phyloP scores from a whole-genome alignment of 1,284 basidiomycete genomes.

The Taiwanofungus camphoratus region DNA sequence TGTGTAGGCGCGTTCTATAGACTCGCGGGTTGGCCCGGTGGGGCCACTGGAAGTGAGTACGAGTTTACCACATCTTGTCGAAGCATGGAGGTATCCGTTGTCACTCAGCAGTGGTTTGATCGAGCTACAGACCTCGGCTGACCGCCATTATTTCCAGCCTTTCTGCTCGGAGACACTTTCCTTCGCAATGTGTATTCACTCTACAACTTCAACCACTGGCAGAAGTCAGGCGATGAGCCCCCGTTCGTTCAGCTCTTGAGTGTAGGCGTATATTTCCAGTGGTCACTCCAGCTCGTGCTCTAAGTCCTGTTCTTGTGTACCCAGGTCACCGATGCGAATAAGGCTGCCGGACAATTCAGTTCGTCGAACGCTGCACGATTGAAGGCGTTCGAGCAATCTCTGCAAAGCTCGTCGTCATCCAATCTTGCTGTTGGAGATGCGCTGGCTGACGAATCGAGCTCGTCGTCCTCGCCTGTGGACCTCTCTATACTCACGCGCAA shows the following conservation, averaged over 20 bases:
- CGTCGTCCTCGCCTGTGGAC: conserved; percentile 1
- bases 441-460: conserved; percentile 1
- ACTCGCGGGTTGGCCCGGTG: conserved; percentile 1
- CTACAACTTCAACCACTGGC: conserved; percentile 4
- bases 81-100: no score
- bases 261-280: neutral
- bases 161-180: conserved; percentile 8
- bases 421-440: conserved; percentile 1
- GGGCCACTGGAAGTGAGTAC: conserved; percentile 5
- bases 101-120: neutral
- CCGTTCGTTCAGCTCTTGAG: conserved; percentile 8
- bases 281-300: neutral
- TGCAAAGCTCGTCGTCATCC: neutral
- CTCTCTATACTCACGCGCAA: conserved; percentile 13
- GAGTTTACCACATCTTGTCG: neutral
- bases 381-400: neutral
- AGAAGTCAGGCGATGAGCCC: neutral
- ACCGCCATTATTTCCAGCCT: neutral
- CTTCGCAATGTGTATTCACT: conserved; percentile 8
- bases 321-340: conserved; percentile 1
- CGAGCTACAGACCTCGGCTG: no score
- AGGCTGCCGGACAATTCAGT: neutral
- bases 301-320: neutral
- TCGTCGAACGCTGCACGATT: neutral
- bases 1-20: conserved; percentile 3